Evolutionary conservation across 176 grass and related monocot genomes (phyloP), one percentile per base, ranked within the genome.

Genomic region (Musa troglodytarum): DNA sequence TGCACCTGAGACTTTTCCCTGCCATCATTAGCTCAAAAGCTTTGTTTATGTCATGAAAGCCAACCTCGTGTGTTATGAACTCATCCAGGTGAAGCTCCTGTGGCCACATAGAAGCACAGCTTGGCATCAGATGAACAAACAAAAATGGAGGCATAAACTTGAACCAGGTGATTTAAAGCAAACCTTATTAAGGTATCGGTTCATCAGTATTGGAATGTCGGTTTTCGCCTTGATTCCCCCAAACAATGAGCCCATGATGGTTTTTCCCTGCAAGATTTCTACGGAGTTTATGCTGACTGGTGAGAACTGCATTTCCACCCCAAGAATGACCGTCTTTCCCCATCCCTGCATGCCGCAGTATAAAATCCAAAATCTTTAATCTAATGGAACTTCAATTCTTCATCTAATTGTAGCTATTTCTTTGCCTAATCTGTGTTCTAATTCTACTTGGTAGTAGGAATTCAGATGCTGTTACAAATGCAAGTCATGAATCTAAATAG

Each of bases 251-350:
- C 86, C 83, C 16, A 65, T 9, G 67, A 92, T 61, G 0, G 65
- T 76, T 71, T 57, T 76, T 7, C 89, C 89, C 1, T 5, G 0
- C 15, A 82, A 29, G 59, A 92, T 73, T 10, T 79, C 81, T 0
- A 0, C 0, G 11, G 78, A 50, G 2, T 81, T 53, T 16, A 88
- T 70, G 75, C 65, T 50, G 1, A 92, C 21, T 21, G 77, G 52
- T 13, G 20, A 52, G 14, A 0, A 19, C 26, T 1, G 10, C 53
- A 11, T 16, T 21, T 49, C 17, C 13, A 73, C 23, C 50, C 86
- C 89, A 4, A 92, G 83, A 58, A 88, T 59, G 23, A 92, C 1
- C 10, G 86, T 86, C 83, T 92, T 92, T 9, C 89, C 85, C 89
- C 83, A 92, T 0, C 89, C 89, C 89, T 92, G 53, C 24, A 81